Percentiles rank a stretch among this genome's conserved stretches.
Evolutionary conservation across 331 rosid genomes (phyloP).

Genomic region (Malus hybrid): DNA sequence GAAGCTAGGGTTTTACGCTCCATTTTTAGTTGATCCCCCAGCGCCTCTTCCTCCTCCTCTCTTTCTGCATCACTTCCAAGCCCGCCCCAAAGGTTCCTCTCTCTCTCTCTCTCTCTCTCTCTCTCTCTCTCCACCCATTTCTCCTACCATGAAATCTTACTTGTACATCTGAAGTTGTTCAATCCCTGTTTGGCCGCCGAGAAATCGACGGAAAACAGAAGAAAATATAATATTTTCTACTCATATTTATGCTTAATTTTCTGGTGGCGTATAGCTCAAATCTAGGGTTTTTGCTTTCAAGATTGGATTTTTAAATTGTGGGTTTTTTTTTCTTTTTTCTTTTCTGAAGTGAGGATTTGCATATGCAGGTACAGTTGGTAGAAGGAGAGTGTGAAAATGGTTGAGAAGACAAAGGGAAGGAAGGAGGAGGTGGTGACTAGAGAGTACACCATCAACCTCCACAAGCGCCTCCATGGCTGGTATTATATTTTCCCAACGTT

Average conservation of each 20-base stretch:
- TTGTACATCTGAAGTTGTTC: background rate
- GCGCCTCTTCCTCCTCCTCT: slow-evolving; percentile 9
- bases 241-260: background rate
- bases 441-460: slow-evolving; percentile 88
- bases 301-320: background rate
- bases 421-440: slow-evolving; percentile 87
- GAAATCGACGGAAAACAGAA: background rate
- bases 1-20: slow-evolving; percentile 22
- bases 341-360: too few species aligned
- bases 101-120: background rate
- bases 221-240: background rate
- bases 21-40: background rate
- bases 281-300: background rate
- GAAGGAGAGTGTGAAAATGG: slow-evolving; percentile 44
- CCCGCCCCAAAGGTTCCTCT: background rate
- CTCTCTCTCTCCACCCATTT: background rate
- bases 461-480: slow-evolving; percentile 91
- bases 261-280: background rate
- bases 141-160: background rate
- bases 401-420: slow-evolving; percentile 71
- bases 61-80: background rate
- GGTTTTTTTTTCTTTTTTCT: accelerated
- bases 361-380: slow-evolving; percentile 38
- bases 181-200: background rate
- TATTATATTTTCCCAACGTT: background rate